These are phyloP conservation scores for Dothiorella sarmentorum DNA, from an alignment of 2,329 filamentous ascomycete genomes.

Conservation along the genomic window DNA sequence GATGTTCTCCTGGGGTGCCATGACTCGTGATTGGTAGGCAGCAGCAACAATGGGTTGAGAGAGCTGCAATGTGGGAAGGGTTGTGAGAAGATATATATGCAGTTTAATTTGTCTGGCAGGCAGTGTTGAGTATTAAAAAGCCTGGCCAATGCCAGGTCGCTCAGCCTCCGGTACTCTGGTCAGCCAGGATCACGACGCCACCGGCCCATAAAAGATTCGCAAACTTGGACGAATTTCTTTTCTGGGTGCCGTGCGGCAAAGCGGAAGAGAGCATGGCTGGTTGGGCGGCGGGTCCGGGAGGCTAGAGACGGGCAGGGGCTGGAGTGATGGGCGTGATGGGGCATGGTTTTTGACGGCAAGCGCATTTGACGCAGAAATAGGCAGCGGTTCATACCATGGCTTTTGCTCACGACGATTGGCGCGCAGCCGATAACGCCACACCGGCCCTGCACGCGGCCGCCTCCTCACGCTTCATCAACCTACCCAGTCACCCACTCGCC, in stretches of 20 bases:
- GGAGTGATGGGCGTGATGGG: not conserved
- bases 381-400: conserved; percentile 9
- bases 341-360: conserved; percentile 15
- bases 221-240: not conserved
- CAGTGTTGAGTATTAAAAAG: conserved; percentile 11
- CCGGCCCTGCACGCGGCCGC: not conserved
- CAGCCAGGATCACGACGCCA: conserved; percentile 7
- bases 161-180: conserved; percentile 4
- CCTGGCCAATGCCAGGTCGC: not conserved
- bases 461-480: not conserved
- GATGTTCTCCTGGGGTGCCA: conserved; percentile 19
- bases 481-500: not conserved
- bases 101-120: not conserved
- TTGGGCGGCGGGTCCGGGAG: conserved; percentile 7
- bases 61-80: not conserved
- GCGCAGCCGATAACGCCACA: conserved; percentile 11
- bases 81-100: not conserved
- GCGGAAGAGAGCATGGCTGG: not conserved
- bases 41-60: not conserved
- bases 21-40: not conserved
- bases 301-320: conserved; percentile 3
- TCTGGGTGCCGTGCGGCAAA: not conserved
- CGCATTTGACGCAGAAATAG: conserved; percentile 17
- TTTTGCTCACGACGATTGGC: conserved; percentile 15
- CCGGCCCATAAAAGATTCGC: conserved; percentile 13